Evolutionary conservation across 2,329 filamentous ascomycete species (phyloP), one percentile per base, ranked within the genome.

Genomic region (Spiromastix sp.): DNA sequence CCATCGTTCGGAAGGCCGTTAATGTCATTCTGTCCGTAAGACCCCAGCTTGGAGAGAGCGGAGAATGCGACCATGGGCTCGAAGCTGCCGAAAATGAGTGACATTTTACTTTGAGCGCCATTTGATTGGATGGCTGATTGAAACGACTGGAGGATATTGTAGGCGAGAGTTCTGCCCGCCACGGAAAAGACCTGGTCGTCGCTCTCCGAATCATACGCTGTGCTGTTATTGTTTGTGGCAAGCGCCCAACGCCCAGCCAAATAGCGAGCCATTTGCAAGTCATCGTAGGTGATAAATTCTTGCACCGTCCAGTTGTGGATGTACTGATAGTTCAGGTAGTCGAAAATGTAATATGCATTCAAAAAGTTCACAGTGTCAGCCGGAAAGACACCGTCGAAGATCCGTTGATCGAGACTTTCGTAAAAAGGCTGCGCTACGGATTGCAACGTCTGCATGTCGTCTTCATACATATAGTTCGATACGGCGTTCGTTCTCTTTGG

Each of bases 321-420:
- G 33, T 63, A 63, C 25, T 66, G 59, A 49, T 77, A 77, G 20
- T 66, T 61, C 29, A 77, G 52, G 44, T 70, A 75, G 40, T 78
- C 71, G 36, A 64, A 71, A 40, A 78, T 70, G 9, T 60, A 48
- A 41, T 67, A 63, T 2, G 72, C 72, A 38, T 74, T 69, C 7
- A 49, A 51, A 47, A 72, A 75, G 36, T 62, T 61, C 33, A 64
- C 69, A 9, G 47, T 50, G 2, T 50, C 45, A 26, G 48, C 41
- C 8, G 52, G 46, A 13, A 71, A 55, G 19, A 64, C 49, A 1
- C 57, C 63, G 2, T 57, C 50, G 13, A 76, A 56, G 32, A 64
- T 57, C 7, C 59, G 50, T 15, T 49, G 39, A 36, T 67, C 61
- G 15, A 77, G 47, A 2, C 47, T 47, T 12, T 58, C 38, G 42